Evolutionary conservation across 2,329 filamentous ascomycete genomes (phyloP), one percentile per base, ranked within the genome.

Genomic region (Penicillium sp.): DNA sequence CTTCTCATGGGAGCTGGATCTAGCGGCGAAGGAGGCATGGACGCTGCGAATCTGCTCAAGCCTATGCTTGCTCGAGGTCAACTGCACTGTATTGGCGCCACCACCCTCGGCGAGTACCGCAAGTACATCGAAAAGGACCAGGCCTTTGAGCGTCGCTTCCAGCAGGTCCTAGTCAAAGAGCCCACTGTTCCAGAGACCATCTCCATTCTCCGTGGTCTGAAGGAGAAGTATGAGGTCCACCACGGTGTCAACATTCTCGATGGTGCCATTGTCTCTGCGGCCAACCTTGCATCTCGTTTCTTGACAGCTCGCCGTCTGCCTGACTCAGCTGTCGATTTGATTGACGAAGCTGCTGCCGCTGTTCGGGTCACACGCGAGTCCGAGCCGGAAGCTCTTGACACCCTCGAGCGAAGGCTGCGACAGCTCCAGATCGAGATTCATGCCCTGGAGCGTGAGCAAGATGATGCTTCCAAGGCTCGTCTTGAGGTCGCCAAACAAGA

Each of bases 121-220:
- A 99, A 99, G 74, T 97, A 99, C 75, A 96, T 99, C 59, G 94
- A 99, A 74, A 99, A 99, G 76, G 94, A 99, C 66, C 89, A 90
- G 42, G 94, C 94, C 43, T 99, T 99, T 70, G 94, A 99, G 75
- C 90, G 94, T 74, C 89, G 94, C 73, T 99, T 99, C 82, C 94
- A 99, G 73, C 94, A 99, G 74, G 94, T 99, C 36, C 75, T 99
- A 42, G 93, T 97, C 71, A 96, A 96, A 77, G 94, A 99, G 70
- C 94, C 94, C 2, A 81, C 85, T 6, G 86, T 97, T 45, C 74
- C 84, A 1, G 94, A 99, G 76, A 97, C 94, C 13, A 85, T 99
- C 58, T 99, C 94, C 21, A 99, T 99, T 67, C 86, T 99, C n/a
- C 90, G 94, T 80, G 94, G 94, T 69, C 79, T 99, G 58, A 99